These are phyloP conservation scores for Paramecium pentaurelia DNA, from an alignment of 73 alveolate species.

Conservation along the genomic window DNA sequence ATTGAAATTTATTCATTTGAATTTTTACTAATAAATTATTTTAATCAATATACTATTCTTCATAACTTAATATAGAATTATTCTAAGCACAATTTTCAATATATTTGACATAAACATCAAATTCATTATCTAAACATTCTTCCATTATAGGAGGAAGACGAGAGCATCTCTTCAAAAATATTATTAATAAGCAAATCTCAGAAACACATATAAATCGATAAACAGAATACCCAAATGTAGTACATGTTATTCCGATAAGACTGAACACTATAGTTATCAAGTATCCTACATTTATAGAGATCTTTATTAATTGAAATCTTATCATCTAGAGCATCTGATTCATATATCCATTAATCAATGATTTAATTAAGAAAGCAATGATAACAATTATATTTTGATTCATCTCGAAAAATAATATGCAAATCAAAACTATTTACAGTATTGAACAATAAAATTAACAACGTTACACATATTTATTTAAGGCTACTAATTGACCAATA, in stretches of 20 bases:
- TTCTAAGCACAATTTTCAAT: background rate
- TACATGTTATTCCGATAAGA: background rate
- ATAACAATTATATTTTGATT: background rate
- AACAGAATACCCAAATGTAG: background rate
- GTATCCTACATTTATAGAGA: background rate
- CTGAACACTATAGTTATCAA: background rate
- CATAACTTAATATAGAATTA: background rate
- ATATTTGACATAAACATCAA: background rate
- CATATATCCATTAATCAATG: background rate
- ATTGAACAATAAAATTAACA: background rate
- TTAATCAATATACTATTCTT: background rate
- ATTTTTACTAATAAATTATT: background rate
- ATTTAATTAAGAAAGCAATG: background rate
- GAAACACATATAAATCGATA: background rate
- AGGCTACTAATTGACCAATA: background rate
- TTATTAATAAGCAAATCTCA: background rate
- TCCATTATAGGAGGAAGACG: background rate
- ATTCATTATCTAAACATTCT: background rate
- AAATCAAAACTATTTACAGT: background rate
- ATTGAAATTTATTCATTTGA: background rate
- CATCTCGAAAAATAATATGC: background rate
- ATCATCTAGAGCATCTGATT: background rate
- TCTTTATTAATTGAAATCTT: background rate
- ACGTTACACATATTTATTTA: background rate
- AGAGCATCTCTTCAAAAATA: background rate